Percentiles rank a stretch among this genome's conserved stretches.
Evolutionary conservation across 768 basidiomycete species (phyloP).

Genomic region (Lepiota brunneoincarnata): DNA sequence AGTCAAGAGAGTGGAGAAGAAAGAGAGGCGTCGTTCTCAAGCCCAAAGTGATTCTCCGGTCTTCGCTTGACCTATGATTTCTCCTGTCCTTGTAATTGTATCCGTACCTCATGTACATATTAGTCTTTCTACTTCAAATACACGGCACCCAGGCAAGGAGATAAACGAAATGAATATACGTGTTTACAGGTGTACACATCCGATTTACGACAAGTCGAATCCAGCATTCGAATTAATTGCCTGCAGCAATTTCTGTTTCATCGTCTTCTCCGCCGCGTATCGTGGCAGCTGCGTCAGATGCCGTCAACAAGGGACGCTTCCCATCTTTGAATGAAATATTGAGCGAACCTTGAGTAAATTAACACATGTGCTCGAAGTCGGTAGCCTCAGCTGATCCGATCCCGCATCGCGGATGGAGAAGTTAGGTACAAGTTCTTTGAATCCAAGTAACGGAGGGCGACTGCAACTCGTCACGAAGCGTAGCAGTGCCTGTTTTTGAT

Average conservation of each 20-base stretch:
- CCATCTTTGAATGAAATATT: neutral
- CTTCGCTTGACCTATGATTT: conserved; percentile 2
- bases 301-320: neutral
- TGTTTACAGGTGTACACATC: too few species aligned
- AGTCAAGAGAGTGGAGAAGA: neutral
- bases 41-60: conserved; percentile 16
- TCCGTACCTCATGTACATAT: neutral
- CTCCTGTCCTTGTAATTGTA: conserved; percentile 1
- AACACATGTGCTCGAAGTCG: conserved; percentile 84
- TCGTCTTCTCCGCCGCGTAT: conserved; percentile 58
- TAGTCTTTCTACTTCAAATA: too few species aligned
- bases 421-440: conserved; percentile 82
- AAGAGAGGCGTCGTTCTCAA: conserved; percentile 11
- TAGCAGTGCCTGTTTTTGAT: conserved; percentile 73
- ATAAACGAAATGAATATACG: too few species aligned
- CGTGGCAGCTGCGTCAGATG: conserved; percentile 54
- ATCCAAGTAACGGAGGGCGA: conserved; percentile 83
- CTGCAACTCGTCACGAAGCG: conserved; percentile 94
- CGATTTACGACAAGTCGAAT: conserved; percentile 79
- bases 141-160: too few species aligned
- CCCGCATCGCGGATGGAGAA: conserved; percentile 88
- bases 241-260: conserved; percentile 77
- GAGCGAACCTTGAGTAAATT: conserved; percentile 79
- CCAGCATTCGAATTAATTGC: conserved; percentile 88
- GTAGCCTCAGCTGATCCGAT: conserved; percentile 64